These are phyloP conservation scores for Hippophae gyantsensis DNA, from an alignment of 306 rosid species.

Conservation along the genomic window DNA sequence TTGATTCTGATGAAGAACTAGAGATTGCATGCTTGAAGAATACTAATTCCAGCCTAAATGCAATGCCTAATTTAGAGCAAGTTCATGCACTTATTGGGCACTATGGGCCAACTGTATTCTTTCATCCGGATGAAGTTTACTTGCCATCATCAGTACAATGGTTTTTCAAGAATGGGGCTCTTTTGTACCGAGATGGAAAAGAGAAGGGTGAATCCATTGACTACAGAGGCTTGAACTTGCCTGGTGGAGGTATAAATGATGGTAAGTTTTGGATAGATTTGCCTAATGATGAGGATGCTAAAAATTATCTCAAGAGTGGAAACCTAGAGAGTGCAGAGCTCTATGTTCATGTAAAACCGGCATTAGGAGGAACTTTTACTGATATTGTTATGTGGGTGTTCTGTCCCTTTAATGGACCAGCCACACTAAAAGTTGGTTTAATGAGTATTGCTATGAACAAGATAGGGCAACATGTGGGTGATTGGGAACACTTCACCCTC, in stretches of 20 bases:
- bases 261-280: constrained; percentile 65
- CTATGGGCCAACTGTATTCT: constrained; percentile 58
- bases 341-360: constrained; percentile 73
- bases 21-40: constrained; percentile 46
- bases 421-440: constrained; percentile 45
- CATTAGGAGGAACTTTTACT: constrained; percentile 64
- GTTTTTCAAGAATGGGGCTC: constrained; percentile 60
- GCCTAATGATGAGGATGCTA: constrained; percentile 38
- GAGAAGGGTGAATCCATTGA: constrained; percentile 39
- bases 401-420: constrained; percentile 68
- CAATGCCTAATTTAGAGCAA: constrained; percentile 58
- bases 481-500: constrained; percentile 97
- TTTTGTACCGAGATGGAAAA: constrained; percentile 30
- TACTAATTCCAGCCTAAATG: constrained; percentile 18
- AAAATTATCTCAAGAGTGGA: constrained; percentile 39
- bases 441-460: constrained; percentile 53
- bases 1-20: constrained; percentile 30
- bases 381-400: constrained; percentile 80
- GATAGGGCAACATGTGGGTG: constrained; percentile 85
- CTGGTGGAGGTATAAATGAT: constrained; percentile 54
- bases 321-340: constrained; percentile 55
- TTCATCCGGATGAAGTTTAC: constrained; percentile 52
- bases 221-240: constrained; percentile 47
- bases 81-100: constrained; percentile 40
- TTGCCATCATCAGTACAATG: constrained; percentile 52